Conservation (phyloP, 345 rosid genomes). For the Bretschneidera sinensis region DNA sequence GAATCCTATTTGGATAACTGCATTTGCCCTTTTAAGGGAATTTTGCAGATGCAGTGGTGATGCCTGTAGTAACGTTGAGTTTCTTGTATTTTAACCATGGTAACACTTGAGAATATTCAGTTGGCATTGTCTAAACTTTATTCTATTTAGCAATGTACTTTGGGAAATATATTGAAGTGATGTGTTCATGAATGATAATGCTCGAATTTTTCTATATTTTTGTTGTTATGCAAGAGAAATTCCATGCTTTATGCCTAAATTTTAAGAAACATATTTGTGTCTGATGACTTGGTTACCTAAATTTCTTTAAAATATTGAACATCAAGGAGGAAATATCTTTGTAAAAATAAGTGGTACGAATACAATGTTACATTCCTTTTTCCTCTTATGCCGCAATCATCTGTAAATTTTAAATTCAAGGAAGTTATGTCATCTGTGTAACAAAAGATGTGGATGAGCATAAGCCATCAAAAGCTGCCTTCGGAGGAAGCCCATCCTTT, state of each 20-base stretch:
- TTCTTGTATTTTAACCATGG: background rate
- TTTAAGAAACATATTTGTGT: no score
- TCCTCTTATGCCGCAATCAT: background rate
- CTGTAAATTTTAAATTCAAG: no score
- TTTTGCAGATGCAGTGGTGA: background rate
- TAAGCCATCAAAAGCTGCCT: constrained; percentile 41
- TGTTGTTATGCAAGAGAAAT: no score
- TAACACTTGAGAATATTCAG: background rate
- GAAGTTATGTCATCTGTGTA: background rate
- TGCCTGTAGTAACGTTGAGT: background rate
- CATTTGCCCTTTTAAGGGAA: background rate
- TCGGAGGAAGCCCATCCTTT: constrained; percentile 81
- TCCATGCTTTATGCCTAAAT: no score
- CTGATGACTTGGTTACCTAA: no score
- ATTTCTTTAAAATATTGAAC: no score
- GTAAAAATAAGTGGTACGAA: no score
- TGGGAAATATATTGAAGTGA: background rate
- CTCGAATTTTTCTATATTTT: no score
- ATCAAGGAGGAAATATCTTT: no score
- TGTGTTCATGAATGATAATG: background rate
- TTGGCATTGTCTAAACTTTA: background rate
- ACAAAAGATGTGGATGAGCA: background rate
- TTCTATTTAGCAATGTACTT: background rate
- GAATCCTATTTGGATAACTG: background rate
- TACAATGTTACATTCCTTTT: no score